phyloP scores from a whole-genome alignment of 1,284 basidiomycete species.

The Fomitopsis schrenkii region DNA sequence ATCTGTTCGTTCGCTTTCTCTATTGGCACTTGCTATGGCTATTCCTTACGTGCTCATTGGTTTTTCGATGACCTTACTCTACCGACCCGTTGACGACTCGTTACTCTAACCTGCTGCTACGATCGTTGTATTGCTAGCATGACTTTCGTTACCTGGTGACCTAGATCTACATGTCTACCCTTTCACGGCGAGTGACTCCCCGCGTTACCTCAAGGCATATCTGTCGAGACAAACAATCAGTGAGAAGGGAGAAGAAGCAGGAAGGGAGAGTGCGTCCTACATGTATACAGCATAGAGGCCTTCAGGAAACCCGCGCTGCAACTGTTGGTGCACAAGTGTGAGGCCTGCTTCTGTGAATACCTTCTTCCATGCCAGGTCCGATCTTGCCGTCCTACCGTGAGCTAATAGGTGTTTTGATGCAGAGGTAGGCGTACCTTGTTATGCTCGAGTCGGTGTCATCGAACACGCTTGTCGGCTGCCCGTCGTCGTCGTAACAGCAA shows the following conservation, averaged over 20 bases:
- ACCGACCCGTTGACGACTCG: background rate
- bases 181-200: background rate
- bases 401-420: background rate
- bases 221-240: conserved; percentile 26
- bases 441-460: conserved; percentile 87
- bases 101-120: background rate
- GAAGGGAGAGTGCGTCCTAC: conserved; percentile 37
- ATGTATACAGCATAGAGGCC: conserved; percentile 84
- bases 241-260: conserved; percentile 1
- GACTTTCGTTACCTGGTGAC: background rate
- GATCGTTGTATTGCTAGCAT: background rate
- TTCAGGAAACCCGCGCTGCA: conserved; percentile 76
- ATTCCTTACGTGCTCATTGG: background rate
- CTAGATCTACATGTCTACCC: background rate
- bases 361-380: conserved; percentile 77
- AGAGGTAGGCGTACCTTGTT: conserved; percentile 52
- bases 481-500: conserved; percentile 60
- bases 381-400: conserved; percentile 41
- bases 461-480: conserved; percentile 57
- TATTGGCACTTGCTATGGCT: background rate
- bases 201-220: conserved; percentile 49
- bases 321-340: conserved; percentile 61
- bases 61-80: background rate
- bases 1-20: background rate
- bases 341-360: conserved; percentile 72